A percentile compares a stretch with the other conserved stretches of the same genome.
phyloP scores from a whole-genome alignment of 208 protist species.

The Acanthamoeba healyi region DNA sequence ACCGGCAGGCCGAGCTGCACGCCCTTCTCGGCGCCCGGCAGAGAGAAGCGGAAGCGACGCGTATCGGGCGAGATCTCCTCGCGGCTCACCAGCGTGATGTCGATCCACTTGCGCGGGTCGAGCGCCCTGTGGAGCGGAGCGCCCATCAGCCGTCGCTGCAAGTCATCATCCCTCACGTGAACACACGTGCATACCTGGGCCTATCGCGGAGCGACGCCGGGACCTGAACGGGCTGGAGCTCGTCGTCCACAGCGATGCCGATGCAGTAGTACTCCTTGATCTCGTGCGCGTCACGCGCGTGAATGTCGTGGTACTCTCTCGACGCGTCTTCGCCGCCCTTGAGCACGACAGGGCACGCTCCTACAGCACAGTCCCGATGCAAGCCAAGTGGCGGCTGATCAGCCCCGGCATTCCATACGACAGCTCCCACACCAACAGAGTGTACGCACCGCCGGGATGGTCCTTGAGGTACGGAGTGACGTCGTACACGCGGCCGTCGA shows the following conservation, averaged over 20 bases:
- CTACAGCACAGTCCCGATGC: neutral
- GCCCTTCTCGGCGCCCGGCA: neutral
- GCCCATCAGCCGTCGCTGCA: neutral
- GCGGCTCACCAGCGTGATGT: neutral
- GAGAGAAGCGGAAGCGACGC: neutral
- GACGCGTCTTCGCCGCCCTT: neutral
- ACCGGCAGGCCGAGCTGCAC: neutral
- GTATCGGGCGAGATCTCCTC: conserved; percentile 18
- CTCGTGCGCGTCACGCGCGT: neutral
- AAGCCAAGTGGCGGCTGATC: no score
- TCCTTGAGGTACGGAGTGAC: conserved; percentile 92
- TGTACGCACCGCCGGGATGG: conserved; percentile 93
- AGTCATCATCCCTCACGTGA: neutral
- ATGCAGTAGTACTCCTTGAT: conserved; percentile 48
- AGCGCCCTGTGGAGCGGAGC: neutral
- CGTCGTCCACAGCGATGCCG: conserved; percentile 1
- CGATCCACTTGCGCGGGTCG: conserved; percentile 13
- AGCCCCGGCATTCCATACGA: no score
- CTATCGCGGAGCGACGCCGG: neutral
- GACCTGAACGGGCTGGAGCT: neutral
- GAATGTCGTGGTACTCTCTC: neutral
- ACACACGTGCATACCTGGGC: neutral
- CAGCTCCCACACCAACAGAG: no score
- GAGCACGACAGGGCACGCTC: neutral
- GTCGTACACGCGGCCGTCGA: conserved; percentile 94